Base-by-base conservation (phyloP, 2,329 filamentous ascomycete species). In the Coleophoma eucalyptorum region DNA sequence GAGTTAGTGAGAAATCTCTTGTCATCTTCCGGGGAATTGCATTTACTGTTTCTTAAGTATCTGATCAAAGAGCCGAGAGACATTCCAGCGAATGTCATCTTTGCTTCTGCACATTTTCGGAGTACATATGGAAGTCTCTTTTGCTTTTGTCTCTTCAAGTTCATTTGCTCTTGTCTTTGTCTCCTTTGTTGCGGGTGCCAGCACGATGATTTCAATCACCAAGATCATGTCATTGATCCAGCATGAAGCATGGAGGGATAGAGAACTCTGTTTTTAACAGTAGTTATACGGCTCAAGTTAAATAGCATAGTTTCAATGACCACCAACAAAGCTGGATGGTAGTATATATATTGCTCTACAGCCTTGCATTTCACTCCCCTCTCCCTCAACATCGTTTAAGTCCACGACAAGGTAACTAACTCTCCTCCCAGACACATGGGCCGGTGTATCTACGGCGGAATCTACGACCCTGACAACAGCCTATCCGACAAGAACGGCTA, bases 361-460 rank as follows among this genome's bases (percentile, higher is more conserved):
- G 26, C 10, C 26, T 26, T n/a, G n/a, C n/a, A n/a, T n/a, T n/a
- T n/a, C n/a, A n/a, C n/a, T n/a, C n/a, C 26, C 26, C 26, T 26
- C 26, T 26, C 6, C 10, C 26, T 26, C 26, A 3, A 26, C 26
- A 26, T 26, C n/a, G 26, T 26, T 3, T 26, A 5, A 26, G 26
- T 7, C 26, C 26, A 8, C 26, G 26, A 26, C 26, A 5, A 26
- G 26, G 10, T 8, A 26, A 26, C 26, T 26, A 8, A 26, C 26
- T 8, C 4, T 26, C 4, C 26, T 7, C 26, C 10, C 58, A 90
- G 87, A 61, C 90, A 94, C 69, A 94, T 94, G 89, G 89, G 89
- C 61, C 83, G 89, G 55, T 94, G 89, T 73, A 91, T 94, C 64
- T 93, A 94, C 66, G 88, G 88, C 56, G 89, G 90, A 57, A 87